Evolutionary conservation across 2,329 filamentous ascomycete genomes (phyloP).

Genomic region (Emericellopsis atlantica): DNA sequence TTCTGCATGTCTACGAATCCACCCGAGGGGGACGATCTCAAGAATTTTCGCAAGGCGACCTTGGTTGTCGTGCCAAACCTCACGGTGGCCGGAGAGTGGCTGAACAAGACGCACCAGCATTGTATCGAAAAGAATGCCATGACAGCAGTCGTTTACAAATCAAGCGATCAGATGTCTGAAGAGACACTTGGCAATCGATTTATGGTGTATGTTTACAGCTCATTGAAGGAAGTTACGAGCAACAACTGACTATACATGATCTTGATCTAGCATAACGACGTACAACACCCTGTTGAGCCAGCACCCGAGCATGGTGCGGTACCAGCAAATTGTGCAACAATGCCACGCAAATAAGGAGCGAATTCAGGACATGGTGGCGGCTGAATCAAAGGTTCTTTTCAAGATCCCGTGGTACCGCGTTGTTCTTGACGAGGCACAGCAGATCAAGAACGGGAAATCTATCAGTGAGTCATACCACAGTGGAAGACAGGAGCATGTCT

Average conservation of each 20-base stretch:
- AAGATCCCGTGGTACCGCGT: slow-evolving; percentile 33
- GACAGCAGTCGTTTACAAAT: slow-evolving; percentile 4
- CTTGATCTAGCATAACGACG: not conserved
- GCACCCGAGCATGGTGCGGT: not conserved
- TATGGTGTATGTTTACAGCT: no score
- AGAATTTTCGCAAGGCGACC: slow-evolving; percentile 19
- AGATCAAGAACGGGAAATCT: slow-evolving; percentile 34
- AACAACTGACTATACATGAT: no score
- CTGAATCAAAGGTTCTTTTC: slow-evolving; percentile 4
- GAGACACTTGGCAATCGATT: no score
- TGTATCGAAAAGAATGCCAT: not conserved
- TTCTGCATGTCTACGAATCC: slow-evolving; percentile 55
- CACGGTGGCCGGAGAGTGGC: slow-evolving; percentile 14
- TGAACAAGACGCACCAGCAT: slow-evolving; percentile 12
- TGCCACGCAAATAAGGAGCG: not conserved
- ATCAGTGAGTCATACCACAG: slow-evolving; percentile 12
- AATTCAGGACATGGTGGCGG: not conserved
- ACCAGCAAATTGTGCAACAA: not conserved
- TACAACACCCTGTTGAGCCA: not conserved
- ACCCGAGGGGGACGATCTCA: slow-evolving; percentile 21
- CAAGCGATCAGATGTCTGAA: no score
- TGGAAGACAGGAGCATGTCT: not conserved
- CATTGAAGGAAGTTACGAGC: no score
- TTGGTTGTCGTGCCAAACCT: slow-evolving; percentile 17
- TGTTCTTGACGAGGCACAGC: slow-evolving; percentile 44